Evolutionary conservation across 495 filamentous ascomycete genomes (phyloP), one percentile per base, ranked within the genome.

Genomic region (Aspergillus sclerotiicarbonarius): DNA sequence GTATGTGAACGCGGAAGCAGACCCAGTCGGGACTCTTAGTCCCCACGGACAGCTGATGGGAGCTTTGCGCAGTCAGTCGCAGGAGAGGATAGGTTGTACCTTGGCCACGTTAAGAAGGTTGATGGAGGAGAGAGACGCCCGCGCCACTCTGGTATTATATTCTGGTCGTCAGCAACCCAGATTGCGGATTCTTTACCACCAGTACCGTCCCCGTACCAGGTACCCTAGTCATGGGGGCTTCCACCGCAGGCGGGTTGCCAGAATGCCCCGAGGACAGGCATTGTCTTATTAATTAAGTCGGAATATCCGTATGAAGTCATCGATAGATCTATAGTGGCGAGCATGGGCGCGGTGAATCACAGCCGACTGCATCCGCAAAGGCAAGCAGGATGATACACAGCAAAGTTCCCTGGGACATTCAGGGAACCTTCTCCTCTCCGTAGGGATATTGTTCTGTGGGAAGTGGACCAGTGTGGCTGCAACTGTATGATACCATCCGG

Each of bases 11-110:
- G 58, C 56, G 54, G 53, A 62, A 53, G 56, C 62, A 62, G 64
- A 71, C 64, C 70, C 68, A 67, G 62, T 47, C 35, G 33, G 55
- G 59, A 41, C 37, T 1, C 1, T 20, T 46, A 21, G 56, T 64
- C 62, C 69, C 62, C 25, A 25, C 25, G 25, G 6, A 20, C 12
- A 33, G 37, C 19, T 55, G 46, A 55, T 51, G 49, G 32, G 54
- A 62, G 25, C 56, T 46, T 31, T 5, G 25, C 25, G 25, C 25
- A 25, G 25, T 35, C 25, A 25, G 25, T 35, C 32, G 6, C 49
- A 31, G 10, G 18, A 32, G 39, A 21, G 15, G 44, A 44, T 20
- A 19, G 16, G 35, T 8, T 12, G 43, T 13, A 16, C 37, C 41
- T 32, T 53, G 30, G 29, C 46, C 46, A 30, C 39, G 56, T 54